phyloP scores from a whole-genome alignment of 2,329 filamentous ascomycete species.

The Diaporthe batatas region DNA sequence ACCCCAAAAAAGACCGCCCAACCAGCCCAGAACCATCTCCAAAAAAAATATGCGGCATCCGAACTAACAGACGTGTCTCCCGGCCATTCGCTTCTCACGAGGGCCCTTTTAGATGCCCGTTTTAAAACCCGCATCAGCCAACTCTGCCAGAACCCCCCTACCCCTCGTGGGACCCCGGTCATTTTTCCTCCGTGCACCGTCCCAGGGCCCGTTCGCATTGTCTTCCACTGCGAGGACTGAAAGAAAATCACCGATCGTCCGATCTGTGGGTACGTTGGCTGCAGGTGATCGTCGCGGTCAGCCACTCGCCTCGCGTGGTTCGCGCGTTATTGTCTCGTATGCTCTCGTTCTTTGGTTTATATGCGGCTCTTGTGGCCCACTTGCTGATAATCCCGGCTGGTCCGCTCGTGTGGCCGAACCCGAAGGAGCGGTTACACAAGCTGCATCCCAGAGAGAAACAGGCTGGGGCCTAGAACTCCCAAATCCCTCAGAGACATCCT shows the following conservation, averaged over 20 bases:
- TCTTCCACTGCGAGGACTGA: neutral
- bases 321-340: conserved; percentile 11
- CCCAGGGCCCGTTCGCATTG: conserved; percentile 13
- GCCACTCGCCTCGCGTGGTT: conserved; percentile 12
- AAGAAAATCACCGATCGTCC: conserved; percentile 12
- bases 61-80: conserved; percentile 30
- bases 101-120: neutral
- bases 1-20: neutral
- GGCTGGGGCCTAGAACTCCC: conserved; percentile 5
- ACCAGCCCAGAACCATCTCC: neutral
- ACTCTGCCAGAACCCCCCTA: neutral
- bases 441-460: neutral
- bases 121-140: conserved; percentile 25
- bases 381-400: conserved; percentile 19
- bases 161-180: neutral
- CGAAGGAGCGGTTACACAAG: conserved; percentile 33
- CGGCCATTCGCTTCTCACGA: conserved; percentile 17
- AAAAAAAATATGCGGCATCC: conserved; percentile 16
- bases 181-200: conserved; percentile 3
- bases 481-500: conserved; percentile 26
- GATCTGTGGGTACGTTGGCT: conserved; percentile 31
- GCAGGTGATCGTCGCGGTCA: conserved; percentile 18
- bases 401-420: conserved; percentile 30
- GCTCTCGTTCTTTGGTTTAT: conserved; percentile 14
- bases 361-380: conserved; percentile 29